These are phyloP conservation scores for Microdochium bolleyi DNA, from an alignment of 2,329 filamentous ascomycete genomes.

Conservation along the genomic window DNA sequence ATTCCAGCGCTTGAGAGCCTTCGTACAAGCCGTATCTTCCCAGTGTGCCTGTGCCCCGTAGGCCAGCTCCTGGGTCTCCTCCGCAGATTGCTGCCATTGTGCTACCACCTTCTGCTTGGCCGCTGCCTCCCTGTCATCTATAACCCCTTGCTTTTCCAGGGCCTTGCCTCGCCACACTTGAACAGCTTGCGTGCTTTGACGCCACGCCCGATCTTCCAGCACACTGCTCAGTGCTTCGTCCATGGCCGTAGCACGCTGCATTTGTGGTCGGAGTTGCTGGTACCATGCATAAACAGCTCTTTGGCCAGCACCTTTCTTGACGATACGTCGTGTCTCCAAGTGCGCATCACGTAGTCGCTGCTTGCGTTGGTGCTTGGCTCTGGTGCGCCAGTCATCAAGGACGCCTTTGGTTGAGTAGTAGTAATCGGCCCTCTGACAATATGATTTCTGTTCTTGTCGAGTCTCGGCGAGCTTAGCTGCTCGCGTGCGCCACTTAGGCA, in stretches of 20 bases:
- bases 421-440: conserved; percentile 17
- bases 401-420: conserved; percentile 17
- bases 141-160: neutral
- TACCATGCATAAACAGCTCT: conserved; percentile 20
- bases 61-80: conserved; percentile 8
- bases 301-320: conserved; percentile 22
- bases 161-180: neutral
- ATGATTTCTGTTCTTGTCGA: conserved; percentile 13
- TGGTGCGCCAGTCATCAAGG: conserved; percentile 13
- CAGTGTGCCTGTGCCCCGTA: conserved; percentile 14
- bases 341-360: conserved; percentile 19
- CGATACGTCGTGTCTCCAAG: conserved; percentile 20
- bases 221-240: conserved; percentile 13
- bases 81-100: neutral
- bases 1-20: conserved; percentile 19
- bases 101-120: neutral
- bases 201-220: conserved; percentile 13
- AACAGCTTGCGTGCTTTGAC: conserved; percentile 2
- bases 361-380: conserved; percentile 19
- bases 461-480: conserved; percentile 8
- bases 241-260: conserved; percentile 15
- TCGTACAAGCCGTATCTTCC: conserved; percentile 11
- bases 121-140: conserved; percentile 7
- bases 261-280: conserved; percentile 13
- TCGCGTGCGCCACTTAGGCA: conserved; percentile 17